These are phyloP conservation scores for Acephala macrosclerotiorum DNA, from an alignment of 2,329 filamentous ascomycete genomes.

Conservation along the genomic window DNA sequence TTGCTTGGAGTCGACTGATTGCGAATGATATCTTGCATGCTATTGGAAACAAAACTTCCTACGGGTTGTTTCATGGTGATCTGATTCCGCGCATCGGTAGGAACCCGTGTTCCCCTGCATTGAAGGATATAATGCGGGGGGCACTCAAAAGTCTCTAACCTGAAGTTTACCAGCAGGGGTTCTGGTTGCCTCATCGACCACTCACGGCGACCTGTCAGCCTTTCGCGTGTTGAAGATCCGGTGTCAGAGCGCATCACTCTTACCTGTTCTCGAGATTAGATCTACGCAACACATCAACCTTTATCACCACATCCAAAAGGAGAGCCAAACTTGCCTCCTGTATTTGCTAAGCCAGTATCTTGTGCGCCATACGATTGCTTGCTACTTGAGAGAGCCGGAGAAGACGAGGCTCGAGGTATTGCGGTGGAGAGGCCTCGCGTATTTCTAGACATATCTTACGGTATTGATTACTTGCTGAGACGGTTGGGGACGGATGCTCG, in stretches of 20 bases:
- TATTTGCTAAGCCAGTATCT: background rate
- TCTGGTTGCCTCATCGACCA: slow-evolving; percentile 12
- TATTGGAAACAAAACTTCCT: slow-evolving; percentile 16
- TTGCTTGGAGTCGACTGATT: background rate
- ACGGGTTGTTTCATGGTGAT: slow-evolving; percentile 17
- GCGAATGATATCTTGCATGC: background rate
- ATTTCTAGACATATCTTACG: background rate
- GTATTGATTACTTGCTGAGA: slow-evolving; percentile 5
- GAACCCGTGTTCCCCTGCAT: slow-evolving; percentile 14
- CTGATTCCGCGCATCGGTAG: slow-evolving; percentile 11
- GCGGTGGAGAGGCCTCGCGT: background rate
- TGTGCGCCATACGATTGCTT: background rate
- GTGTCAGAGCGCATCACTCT: background rate
- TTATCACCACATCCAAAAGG: background rate
- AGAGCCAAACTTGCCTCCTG: background rate
- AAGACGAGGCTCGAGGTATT: slow-evolving; percentile 3
- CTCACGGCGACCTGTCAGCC: slow-evolving; percentile 9
- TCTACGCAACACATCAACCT: background rate
- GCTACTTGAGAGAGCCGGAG: background rate
- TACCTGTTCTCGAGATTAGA: background rate
- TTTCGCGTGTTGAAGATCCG: background rate
- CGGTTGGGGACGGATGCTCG: slow-evolving; percentile 5
- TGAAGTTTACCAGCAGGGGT: background rate
- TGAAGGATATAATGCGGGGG: slow-evolving; percentile 8
- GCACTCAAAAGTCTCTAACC: background rate